Base-by-base conservation (phyloP, 192 early-diverging fungal genomes). In the Chytriomyces confervae region DNA sequence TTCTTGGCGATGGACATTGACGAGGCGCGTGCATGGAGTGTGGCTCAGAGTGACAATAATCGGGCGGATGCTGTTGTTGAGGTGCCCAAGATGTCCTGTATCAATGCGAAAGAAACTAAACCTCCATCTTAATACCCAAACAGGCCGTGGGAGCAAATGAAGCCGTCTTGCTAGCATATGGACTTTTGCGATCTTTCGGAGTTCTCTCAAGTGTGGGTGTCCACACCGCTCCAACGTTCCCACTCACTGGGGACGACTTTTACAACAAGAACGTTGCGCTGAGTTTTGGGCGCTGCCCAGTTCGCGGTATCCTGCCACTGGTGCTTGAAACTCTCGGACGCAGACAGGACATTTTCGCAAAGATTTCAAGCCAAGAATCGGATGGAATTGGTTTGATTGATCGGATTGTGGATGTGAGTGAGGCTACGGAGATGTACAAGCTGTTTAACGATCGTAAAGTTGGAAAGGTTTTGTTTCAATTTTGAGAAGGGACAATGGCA, bases 191-290 rank as follows among this genome's bases (percentile, higher is more conserved):
- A 13, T 72, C 84, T 0, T 84, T 80, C 44, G 89, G 89, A n/a
- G 82, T 86, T 2, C 64, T 90, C 5, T 87, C 89, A 5, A 85
- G 83, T 48, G 83, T 90, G 29, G 89, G 89, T 0, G 87, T 89
- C 5, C 84, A 90, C 47, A 84, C 84, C 47, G 73, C 80, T 62
- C 72, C 67, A n/a, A 82, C 79, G 10, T 88, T 87, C 72, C 87
- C 89, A 2, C 84, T 90, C 49, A 84, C 81, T 23, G 86, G 87
- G 23, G 81, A 81, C 45, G 75, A 84, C 57, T 84, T 83, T 27
- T 90, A 90, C 49, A 80, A 88, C 80, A 88, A 90, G 43, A 90
- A 90, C 60, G 51, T 88, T 44, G 86, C 85, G 16, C 86, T 85
- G 69, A 74, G 76, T 61, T 84, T 83, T 47, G 89, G 86, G 10